phyloP scores from a whole-genome alignment of 208 protist species.

The Angomonas deanei region DNA sequence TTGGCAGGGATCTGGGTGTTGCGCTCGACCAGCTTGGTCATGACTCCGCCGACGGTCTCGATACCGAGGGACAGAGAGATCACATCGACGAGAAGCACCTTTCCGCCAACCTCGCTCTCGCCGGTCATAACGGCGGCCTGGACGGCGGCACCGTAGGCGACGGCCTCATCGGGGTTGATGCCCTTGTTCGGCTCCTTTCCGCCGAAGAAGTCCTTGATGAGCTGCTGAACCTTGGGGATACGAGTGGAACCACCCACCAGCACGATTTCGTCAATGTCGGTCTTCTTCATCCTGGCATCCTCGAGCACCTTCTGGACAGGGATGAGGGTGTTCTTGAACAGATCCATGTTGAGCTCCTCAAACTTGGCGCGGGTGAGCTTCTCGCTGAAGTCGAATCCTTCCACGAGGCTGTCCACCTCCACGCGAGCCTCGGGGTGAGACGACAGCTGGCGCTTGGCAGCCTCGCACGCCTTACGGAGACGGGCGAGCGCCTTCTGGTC shows the following conservation, averaged over 20 bases:
- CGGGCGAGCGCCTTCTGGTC: conserved; percentile 70
- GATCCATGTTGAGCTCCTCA: conserved; percentile 94
- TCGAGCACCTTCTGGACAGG: conserved; percentile 81
- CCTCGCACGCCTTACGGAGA: conserved; percentile 84
- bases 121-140: conserved; percentile 94
- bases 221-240: conserved; percentile 98
- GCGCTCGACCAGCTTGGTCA: conserved; percentile 88
- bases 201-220: conserved; percentile 94
- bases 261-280: conserved; percentile 90
- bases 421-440: conserved; percentile 87
- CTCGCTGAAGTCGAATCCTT: conserved; percentile 96
- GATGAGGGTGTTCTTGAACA: conserved; percentile 81
- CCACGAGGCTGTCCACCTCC: conserved; percentile 97
- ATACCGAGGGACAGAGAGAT: conserved; percentile 94
- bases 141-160: conserved; percentile 94
- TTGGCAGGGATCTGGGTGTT: conserved; percentile 79
- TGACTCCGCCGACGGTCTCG: conserved; percentile 90
- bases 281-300: conserved; percentile 87
- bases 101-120: conserved; percentile 56
- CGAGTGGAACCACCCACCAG: conserved; percentile 95
- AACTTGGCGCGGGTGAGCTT: conserved; percentile 97
- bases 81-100: conserved; percentile 78
- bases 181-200: conserved; percentile 89
- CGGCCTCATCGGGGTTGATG: conserved; percentile 93
- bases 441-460: conserved; percentile 98